Evolutionary conservation across 345 rosid species (phyloP).

Genomic region (Fremontodendron californicum): DNA sequence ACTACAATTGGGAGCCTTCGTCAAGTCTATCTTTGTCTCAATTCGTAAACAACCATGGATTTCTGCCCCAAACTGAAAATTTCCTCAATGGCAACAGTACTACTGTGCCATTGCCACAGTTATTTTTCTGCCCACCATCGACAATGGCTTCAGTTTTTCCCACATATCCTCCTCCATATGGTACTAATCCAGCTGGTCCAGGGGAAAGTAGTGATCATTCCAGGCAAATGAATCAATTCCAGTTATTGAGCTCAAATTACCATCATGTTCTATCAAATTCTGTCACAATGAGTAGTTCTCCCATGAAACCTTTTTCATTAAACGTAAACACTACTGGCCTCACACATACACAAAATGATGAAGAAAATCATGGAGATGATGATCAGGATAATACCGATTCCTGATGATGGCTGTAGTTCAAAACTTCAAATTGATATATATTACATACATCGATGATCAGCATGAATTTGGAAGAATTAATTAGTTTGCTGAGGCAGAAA

Average conservation of each 20-base stretch:
- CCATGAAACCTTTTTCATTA: slow-evolving; percentile 5
- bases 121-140: slow-evolving; percentile 58
- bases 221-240: slow-evolving; percentile 38
- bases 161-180: slow-evolving; percentile 38
- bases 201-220: slow-evolving; percentile 21
- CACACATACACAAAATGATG: background rate
- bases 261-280: slow-evolving; percentile 36
- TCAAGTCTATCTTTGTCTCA: slow-evolving; percentile 66
- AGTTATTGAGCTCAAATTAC: slow-evolving; percentile 38
- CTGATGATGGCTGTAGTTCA: background rate
- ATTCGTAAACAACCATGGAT: slow-evolving; percentile 55
- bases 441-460: background rate
- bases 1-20: slow-evolving; percentile 59
- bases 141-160: slow-evolving; percentile 56
- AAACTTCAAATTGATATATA: background rate
- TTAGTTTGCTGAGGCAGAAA: background rate
- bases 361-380: background rate
- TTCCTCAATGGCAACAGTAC: slow-evolving; percentile 19
- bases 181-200: slow-evolving; percentile 25
- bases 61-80: slow-evolving; percentile 44
- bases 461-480: background rate
- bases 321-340: slow-evolving; percentile 1
- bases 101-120: slow-evolving; percentile 29
- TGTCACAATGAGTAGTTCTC: background rate
- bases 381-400: slow-evolving; percentile 5